Evolutionary conservation across 768 basidiomycete species (phyloP), one percentile per base, ranked within the genome.

Genomic region (Russula emetica): DNA sequence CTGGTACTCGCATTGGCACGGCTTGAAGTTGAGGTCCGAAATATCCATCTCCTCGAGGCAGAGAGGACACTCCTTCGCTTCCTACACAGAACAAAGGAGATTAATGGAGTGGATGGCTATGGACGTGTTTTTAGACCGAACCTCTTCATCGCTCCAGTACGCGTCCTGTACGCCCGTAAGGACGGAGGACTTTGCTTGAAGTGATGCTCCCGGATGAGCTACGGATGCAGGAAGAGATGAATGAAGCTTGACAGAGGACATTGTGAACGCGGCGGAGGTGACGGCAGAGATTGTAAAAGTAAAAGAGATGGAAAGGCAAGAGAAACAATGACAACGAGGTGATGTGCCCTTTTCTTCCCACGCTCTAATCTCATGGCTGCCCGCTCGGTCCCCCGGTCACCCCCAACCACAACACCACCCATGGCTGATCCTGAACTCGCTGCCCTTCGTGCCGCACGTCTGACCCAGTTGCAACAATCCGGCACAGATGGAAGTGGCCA

Each of bases 1-100:
- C 84, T 98, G 97, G 78, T 98, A 97, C 65, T 97, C 97, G 77
- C 97, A 99, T 57, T 94, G 86, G 76, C 97, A 99, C 30, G 97
- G 97, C 79, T 94, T 96, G 80, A 99, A 99, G 79, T 96, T 96
- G 75, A 98, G 84, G 83, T 99, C 97, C 55, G 94, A 94, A 69
- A 98, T 85, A 78, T 98, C 97, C 89, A 99, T 94, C 79, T 97
- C 94, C 73, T 98, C 96, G 50, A 98, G 85, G 78, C 97, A 99
- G 64, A 99, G 84, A 51, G 97, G 93, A 78, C 97, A 99, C 72
- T 98, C 97, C 66, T 91, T 90, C 72, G 98, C 94, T 74, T 98
- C 96, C 96, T 98, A 22, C 56, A 67, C 45, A 40, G 16, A n/a
- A 50, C 61, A 56, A 34, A 34, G 4, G 24, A 47, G 13, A 47